A percentile compares a stretch with the other conserved stretches of the same genome.
These are phyloP conservation scores for cucumber (Cucumis sativus) DNA, from an alignment of 306 rosid species.

Conservation along the genomic window Cucumber_9930_V3 NC_026659.2:26584501-26585000, in stretches of 20 bases:
- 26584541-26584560: background rate
- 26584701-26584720: conserved; percentile 40
- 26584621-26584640: too few species aligned
- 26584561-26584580: background rate
- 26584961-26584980: conserved; percentile 71
- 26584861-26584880: conserved; percentile 98
- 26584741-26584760: conserved; percentile 41
- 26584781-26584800: conserved; percentile 55
- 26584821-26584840: conserved; percentile 75
- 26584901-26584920: conserved; percentile 82
- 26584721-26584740: conserved; percentile 39
- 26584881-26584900: conserved; percentile 97
- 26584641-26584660: background rate
- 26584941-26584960: conserved; percentile 79
- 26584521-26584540: background rate
- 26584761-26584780: conserved; percentile 22
- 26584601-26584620: background rate
- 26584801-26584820: conserved; percentile 84
- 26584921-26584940: conserved; percentile 90
- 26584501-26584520: background rate
- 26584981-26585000: conserved; percentile 89
- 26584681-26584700: background rate
- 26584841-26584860: conserved; percentile 86
- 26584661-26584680: background rate
- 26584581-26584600: background rate